A percentile compares a stretch with the other conserved stretches of the same genome.
Evolutionary conservation across 1,139 yeast species (phyloP).

Genomic region (Candida anutae): DNA sequence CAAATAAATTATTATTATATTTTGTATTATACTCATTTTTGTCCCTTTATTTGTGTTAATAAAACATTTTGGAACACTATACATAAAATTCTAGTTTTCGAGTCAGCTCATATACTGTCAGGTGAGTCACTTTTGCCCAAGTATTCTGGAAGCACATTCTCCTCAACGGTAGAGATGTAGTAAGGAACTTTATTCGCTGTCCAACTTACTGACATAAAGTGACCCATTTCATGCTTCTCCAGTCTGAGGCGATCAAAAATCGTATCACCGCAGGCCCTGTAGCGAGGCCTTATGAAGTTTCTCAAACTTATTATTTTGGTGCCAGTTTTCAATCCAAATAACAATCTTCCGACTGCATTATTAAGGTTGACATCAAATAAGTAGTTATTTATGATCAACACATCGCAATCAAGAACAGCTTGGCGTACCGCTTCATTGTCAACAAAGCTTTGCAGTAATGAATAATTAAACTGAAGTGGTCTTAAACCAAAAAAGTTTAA

Average conservation of each 20-base stretch:
- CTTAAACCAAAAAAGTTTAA: conserved; percentile 56
- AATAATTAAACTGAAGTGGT: conserved; percentile 49
- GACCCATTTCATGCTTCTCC: conserved; percentile 56
- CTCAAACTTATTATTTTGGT: conserved; percentile 72
- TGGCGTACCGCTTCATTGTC: conserved; percentile 49
- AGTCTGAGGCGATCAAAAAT: conserved; percentile 58
- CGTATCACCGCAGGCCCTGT: conserved; percentile 50
- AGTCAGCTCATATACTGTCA: too few species aligned
- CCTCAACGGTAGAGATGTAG: conserved; percentile 66
- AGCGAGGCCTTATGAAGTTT: conserved; percentile 57
- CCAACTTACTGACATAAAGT: conserved; percentile 76
- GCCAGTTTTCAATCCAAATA: conserved; percentile 61
- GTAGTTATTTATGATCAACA: conserved; percentile 74
- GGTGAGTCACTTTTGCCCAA: conserved; percentile 7
- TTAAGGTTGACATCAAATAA: conserved; percentile 71
- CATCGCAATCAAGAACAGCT: conserved; percentile 56
- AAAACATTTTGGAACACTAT: background rate
- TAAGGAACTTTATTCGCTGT: conserved; percentile 79
- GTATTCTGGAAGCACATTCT: conserved; percentile 12
- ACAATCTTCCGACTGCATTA: conserved; percentile 56
- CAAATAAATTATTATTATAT: background rate
- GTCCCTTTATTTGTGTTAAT: background rate
- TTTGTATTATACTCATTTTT: background rate
- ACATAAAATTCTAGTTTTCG: too few species aligned
- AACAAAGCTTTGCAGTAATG: conserved; percentile 65